Evolutionary conservation across 1,284 basidiomycete species (phyloP).

Genomic region (Gomphus bonarii): DNA sequence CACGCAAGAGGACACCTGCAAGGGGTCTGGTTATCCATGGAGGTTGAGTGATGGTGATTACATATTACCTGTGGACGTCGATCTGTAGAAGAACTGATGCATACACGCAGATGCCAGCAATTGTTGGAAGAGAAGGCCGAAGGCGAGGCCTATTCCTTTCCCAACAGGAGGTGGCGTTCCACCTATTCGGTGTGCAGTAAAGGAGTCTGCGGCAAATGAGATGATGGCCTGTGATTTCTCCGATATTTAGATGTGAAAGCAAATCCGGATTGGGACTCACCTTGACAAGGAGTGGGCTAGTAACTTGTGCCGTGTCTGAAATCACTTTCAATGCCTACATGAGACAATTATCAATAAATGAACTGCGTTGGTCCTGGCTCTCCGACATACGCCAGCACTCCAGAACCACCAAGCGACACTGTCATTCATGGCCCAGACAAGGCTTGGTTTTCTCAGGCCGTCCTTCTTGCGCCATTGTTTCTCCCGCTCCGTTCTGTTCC

Average conservation of each 20-base stretch:
- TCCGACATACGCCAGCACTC: slow-evolving; percentile 47
- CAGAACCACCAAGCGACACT: slow-evolving; percentile 79
- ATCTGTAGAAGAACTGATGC: slow-evolving; percentile 77
- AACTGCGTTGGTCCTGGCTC: neutral
- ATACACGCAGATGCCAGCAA: slow-evolving; percentile 56
- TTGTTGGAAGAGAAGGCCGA: slow-evolving; percentile 66
- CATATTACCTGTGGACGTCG: slow-evolving; percentile 34
- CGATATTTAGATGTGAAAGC: neutral
- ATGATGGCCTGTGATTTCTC: slow-evolving; percentile 76
- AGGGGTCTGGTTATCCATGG: slow-evolving; percentile 19
- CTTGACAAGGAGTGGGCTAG: slow-evolving; percentile 71
- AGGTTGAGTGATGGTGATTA: neutral
- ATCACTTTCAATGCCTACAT: slow-evolving; percentile 50
- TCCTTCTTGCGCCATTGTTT: slow-evolving; percentile 53
- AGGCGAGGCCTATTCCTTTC: slow-evolving; percentile 63
- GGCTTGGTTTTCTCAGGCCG: slow-evolving; percentile 58
- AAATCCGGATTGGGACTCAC: slow-evolving; percentile 21
- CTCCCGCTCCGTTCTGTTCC: slow-evolving; percentile 42
- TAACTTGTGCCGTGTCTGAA: slow-evolving; percentile 63
- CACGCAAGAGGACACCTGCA: slow-evolving; percentile 69
- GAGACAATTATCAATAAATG: neutral
- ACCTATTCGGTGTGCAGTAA: slow-evolving; percentile 40
- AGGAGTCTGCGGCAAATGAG: slow-evolving; percentile 61
- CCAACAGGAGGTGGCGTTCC: slow-evolving; percentile 47
- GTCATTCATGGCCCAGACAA: slow-evolving; percentile 72